Percentiles rank a stretch among this genome's conserved stretches.
These are phyloP conservation scores for Boletus eberwhitei DNA, from an alignment of 768 basidiomycete species.

Conservation along the genomic window DNA sequence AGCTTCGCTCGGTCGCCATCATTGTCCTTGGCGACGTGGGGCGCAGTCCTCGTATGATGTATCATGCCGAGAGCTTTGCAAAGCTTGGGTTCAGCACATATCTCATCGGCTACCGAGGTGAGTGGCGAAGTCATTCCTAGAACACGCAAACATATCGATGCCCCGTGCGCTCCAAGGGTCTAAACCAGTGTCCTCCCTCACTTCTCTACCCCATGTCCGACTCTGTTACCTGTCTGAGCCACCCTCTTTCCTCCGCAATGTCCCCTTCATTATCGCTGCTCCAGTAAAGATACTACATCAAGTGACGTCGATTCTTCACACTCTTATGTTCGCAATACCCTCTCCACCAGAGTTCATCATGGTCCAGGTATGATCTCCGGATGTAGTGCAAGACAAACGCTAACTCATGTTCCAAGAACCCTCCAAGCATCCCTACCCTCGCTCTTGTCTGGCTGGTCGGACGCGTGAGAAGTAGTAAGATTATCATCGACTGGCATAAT, in stretches of 20 bases:
- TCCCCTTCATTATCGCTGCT: slow-evolving; percentile 71
- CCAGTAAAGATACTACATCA: slow-evolving; percentile 81
- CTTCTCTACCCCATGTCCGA: slow-evolving; percentile 59
- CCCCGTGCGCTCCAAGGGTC: slow-evolving; percentile 50
- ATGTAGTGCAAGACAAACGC: neutral
- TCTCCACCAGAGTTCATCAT: slow-evolving; percentile 81
- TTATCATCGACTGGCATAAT: slow-evolving; percentile 99
- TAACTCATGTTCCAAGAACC: slow-evolving; percentile 59
- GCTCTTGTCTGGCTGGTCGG: slow-evolving; percentile 77
- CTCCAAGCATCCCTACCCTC: slow-evolving; percentile 93
- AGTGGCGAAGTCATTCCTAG: slow-evolving; percentile 13
- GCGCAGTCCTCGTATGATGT: slow-evolving; percentile 97
- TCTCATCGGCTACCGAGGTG: slow-evolving; percentile 85
- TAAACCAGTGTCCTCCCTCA: slow-evolving; percentile 69
- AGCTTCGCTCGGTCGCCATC: slow-evolving; percentile 73
- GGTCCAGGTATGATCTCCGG: slow-evolving; percentile 66
- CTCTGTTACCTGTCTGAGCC: slow-evolving; percentile 67
- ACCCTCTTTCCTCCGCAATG: slow-evolving; percentile 45
- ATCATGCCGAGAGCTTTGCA: slow-evolving; percentile 92
- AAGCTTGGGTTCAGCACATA: slow-evolving; percentile 72
- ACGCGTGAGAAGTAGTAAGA: slow-evolving; percentile 65
- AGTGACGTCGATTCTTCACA: slow-evolving; percentile 55
- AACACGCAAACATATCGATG: neutral
- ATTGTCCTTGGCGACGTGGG: slow-evolving; percentile 96
- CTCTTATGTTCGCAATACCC: slow-evolving; percentile 56